A percentile compares a stretch with the other conserved stretches of the same genome.
Conservation (phyloP, 768 basidiomycete species). For the Calocera cornea region DNA sequence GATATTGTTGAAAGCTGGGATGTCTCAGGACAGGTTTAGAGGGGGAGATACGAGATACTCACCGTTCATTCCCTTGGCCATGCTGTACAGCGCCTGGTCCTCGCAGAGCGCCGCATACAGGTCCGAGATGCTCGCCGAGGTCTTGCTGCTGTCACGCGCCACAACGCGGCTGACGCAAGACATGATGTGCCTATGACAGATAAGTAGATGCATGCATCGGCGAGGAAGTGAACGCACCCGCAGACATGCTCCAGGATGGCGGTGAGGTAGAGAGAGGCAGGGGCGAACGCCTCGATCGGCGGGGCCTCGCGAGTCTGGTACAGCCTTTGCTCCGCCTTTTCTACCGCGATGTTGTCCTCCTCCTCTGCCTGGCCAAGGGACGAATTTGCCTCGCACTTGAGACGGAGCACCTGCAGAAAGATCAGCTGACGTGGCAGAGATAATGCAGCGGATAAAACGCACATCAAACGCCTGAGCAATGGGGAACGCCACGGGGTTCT, state of each 20-base stretch:
- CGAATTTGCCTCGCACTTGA: constrained; percentile 83
- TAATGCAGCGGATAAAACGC: constrained; percentile 15
- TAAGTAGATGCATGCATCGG: neutral
- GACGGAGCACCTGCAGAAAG: constrained; percentile 47
- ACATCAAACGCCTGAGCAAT: constrained; percentile 13
- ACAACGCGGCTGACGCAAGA: constrained; percentile 74
- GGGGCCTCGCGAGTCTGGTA: constrained; percentile 19
- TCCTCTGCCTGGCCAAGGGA: constrained; percentile 72
- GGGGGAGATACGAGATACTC: constrained; percentile 15
- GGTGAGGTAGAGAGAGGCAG: constrained; percentile 79
- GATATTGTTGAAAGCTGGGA: neutral
- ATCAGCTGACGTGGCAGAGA: constrained; percentile 13
- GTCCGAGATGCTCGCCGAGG: constrained; percentile 62
- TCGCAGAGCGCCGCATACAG: constrained; percentile 81
- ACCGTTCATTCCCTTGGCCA: constrained; percentile 83
- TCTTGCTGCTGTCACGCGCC: constrained; percentile 70
- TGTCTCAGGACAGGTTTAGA: neutral
- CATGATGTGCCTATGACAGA: constrained; percentile 52
- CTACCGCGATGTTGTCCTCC: constrained; percentile 32
- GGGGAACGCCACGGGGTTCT: neutral
- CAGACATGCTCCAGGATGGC: constrained; percentile 86
- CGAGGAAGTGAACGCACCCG: constrained; percentile 46
- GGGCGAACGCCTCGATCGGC: constrained; percentile 47
- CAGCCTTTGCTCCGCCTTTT: neutral
- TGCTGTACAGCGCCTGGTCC: constrained; percentile 71